These are phyloP conservation scores for Salix dunnii DNA, from an alignment of 345 rosid species.

Conservation along the genomic window DNA sequence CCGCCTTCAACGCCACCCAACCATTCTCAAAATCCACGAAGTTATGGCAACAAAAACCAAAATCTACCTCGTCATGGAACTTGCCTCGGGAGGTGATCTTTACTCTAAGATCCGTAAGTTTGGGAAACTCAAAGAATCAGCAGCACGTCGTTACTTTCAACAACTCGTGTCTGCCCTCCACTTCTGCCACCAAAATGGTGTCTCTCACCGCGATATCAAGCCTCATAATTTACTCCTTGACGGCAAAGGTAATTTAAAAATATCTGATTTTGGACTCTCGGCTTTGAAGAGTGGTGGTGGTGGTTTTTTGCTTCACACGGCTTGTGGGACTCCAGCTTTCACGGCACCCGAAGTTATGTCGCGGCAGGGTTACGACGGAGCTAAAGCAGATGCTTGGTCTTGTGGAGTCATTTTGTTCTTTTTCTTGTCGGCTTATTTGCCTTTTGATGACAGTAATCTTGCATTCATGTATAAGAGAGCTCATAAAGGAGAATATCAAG, in stretches of 20 bases:
- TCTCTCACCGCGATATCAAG: conserved; percentile 85
- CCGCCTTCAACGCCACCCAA: conserved; percentile 68
- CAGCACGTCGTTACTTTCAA: conserved; percentile 63
- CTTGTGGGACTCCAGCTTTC: conserved; percentile 58
- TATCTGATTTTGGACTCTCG: conserved; percentile 77
- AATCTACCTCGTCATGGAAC: conserved; percentile 77
- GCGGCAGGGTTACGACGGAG: conserved; percentile 54
- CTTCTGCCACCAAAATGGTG: conserved; percentile 78
- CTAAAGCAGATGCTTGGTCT: conserved; percentile 76
- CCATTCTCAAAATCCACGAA: conserved; percentile 71
- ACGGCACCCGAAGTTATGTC: conserved; percentile 67
- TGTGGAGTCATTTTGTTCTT: conserved; percentile 78
- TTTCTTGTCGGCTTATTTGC: conserved; percentile 52
- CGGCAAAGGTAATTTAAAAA: conserved; percentile 53
- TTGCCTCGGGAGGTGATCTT: conserved; percentile 76
- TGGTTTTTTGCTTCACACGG: conserved; percentile 44
- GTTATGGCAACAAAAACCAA: conserved; percentile 82
- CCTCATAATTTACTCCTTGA: conserved; percentile 84
- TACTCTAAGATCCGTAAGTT: conserved; percentile 40
- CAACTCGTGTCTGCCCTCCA: conserved; percentile 72
- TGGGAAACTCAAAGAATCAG: conserved; percentile 48
- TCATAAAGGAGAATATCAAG: conserved; percentile 47
- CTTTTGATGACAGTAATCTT: conserved; percentile 60
- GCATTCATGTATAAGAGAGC: conserved; percentile 54
- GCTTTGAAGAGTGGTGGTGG: conserved; percentile 40